Conservation (phyloP, 2,329 filamentous ascomycete genomes). For the Colletotrichum sp. region DNA sequence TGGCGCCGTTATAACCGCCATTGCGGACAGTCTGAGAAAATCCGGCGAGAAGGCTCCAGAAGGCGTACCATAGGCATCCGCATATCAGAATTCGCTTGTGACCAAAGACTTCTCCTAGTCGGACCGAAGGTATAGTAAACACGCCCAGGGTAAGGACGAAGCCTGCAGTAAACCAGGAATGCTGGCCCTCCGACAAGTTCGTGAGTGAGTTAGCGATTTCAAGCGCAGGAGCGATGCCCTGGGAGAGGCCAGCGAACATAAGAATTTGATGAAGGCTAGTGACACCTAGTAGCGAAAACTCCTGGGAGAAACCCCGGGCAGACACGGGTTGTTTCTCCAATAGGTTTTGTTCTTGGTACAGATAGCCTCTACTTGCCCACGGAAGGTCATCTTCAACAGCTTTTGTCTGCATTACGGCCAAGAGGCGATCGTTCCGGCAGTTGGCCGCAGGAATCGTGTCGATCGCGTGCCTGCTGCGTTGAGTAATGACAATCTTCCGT, state of each 20-base stretch:
- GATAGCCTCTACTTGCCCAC: background rate
- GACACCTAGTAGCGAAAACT: background rate
- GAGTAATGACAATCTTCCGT: background rate
- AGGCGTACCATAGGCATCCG: slow-evolving; percentile 59
- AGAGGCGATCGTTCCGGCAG: background rate
- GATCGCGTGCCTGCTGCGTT: background rate
- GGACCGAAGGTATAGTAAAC: slow-evolving; percentile 62
- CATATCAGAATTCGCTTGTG: slow-evolving; percentile 59
- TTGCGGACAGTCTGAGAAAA: slow-evolving; percentile 31
- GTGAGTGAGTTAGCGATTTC: background rate
- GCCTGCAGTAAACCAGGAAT: slow-evolving; percentile 63
- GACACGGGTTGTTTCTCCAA: background rate
- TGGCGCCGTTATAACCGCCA: slow-evolving; percentile 34
- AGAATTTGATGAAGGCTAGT: background rate
- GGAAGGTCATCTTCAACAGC: background rate
- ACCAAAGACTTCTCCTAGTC: slow-evolving; percentile 63
- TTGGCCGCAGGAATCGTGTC: background rate
- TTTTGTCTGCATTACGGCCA: background rate
- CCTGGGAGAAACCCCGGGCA: background rate
- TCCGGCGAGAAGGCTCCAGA: slow-evolving; percentile 57
- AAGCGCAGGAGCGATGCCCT: background rate
- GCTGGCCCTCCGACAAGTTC: slow-evolving; percentile 32
- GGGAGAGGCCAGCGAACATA: background rate
- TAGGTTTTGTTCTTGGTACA: background rate
- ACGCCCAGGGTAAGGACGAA: slow-evolving; percentile 62